Evolutionary conservation across 2,329 filamentous ascomycete genomes (phyloP).

Genomic region (Hirsutella minnesotensis): DNA sequence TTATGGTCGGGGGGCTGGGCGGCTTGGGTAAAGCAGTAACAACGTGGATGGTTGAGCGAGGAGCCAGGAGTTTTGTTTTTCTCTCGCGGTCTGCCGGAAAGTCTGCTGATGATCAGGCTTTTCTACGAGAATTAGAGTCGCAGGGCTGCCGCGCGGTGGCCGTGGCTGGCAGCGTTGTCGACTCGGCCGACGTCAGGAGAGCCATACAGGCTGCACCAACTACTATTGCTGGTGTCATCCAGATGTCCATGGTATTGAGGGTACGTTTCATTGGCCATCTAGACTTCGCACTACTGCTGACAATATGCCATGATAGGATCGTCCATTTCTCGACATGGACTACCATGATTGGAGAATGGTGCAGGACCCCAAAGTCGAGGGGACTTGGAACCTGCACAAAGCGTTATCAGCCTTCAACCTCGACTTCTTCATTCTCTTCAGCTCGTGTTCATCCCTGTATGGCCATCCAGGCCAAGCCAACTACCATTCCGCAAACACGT

Average conservation of each 20-base stretch:
- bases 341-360: conserved; percentile 12
- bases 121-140: neutral
- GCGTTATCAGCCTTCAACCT: conserved; percentile 5
- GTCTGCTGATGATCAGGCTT: neutral
- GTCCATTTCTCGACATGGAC: neutral
- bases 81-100: conserved; percentile 1
- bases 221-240: conserved; percentile 1
- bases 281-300: too few species aligned
- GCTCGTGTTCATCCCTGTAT: conserved; percentile 14
- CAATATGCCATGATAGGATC: neutral
- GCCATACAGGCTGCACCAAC: neutral
- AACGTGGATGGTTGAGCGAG: neutral
- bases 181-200: neutral
- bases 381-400: conserved; percentile 20
- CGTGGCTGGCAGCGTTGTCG: neutral
- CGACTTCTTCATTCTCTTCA: conserved; percentile 18
- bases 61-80: conserved; percentile 11
- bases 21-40: conserved; percentile 9
- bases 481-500: conserved; percentile 17
- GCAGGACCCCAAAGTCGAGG: conserved; percentile 16
- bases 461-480: conserved; percentile 18
- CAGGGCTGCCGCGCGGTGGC: neutral
- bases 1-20: conserved; percentile 13
- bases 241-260: conserved; percentile 15
- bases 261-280: too few species aligned